phyloP scores from a whole-genome alignment of 2,329 filamentous ascomycete genomes.

The Dothideomycetidae sp. region DNA sequence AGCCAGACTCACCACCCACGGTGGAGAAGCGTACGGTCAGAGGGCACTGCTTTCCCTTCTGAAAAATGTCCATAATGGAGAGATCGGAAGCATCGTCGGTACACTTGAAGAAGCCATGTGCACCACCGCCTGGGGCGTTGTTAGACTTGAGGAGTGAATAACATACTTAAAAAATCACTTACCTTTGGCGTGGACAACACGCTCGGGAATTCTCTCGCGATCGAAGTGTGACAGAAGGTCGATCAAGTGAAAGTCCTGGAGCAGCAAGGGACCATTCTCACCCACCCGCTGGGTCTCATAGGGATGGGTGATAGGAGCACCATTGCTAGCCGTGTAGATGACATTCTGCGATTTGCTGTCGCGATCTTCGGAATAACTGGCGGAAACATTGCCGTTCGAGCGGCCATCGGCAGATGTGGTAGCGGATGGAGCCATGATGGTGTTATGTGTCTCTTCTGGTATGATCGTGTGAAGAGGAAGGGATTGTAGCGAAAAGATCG shows the following conservation, averaged over 20 bases:
- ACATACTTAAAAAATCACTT: background rate
- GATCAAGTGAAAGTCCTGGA: constrained; percentile 38
- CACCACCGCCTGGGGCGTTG: constrained; percentile 25
- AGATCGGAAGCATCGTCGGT: constrained; percentile 34
- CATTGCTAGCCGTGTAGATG: constrained; percentile 43
- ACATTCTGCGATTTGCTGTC: constrained; percentile 30
- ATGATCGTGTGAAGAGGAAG: background rate
- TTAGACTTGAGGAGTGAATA: too few species aligned
- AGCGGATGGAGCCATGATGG: background rate
- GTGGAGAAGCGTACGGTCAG: constrained; percentile 58
- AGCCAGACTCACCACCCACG: constrained; percentile 59
- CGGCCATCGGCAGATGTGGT: constrained; percentile 16
- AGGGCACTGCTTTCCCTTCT: constrained; percentile 55
- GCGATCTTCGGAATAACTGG: constrained; percentile 32
- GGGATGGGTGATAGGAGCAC: constrained; percentile 36
- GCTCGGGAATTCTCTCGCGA: constrained; percentile 36
- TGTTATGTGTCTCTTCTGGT: background rate
- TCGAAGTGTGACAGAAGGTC: constrained; percentile 38
- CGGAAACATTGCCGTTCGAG: constrained; percentile 25
- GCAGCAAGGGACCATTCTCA: constrained; percentile 43
- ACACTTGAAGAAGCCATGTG: constrained; percentile 34
- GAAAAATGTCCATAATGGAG: constrained; percentile 33
- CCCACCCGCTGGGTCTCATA: constrained; percentile 44
- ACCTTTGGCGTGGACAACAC: constrained; percentile 38
- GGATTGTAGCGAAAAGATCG: background rate